Conservation (phyloP, 2,329 filamentous ascomycete species). For the Periconia macrospinosa region DNA sequence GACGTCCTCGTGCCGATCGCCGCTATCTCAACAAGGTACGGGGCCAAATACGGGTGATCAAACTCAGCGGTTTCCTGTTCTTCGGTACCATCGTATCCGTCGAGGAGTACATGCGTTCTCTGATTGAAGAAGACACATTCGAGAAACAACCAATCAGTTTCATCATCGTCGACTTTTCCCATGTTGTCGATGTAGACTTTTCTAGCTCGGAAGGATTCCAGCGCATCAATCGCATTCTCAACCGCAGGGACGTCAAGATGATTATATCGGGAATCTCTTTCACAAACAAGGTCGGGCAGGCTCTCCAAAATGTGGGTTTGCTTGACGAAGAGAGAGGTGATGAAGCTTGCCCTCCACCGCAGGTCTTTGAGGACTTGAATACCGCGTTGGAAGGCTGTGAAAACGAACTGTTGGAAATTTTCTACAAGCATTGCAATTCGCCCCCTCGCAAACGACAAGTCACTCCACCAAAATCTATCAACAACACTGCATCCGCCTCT, state of each 20-base stretch:
- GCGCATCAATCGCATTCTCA: slow-evolving; percentile 82
- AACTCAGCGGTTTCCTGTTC: slow-evolving; percentile 93
- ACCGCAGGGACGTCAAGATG: slow-evolving; percentile 75
- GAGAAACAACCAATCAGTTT: slow-evolving; percentile 79
- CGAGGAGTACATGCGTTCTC: slow-evolving; percentile 78
- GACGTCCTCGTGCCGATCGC: slow-evolving; percentile 85
- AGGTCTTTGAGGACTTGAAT: slow-evolving; percentile 86
- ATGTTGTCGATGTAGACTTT: slow-evolving; percentile 92
- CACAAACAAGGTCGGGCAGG: slow-evolving; percentile 73
- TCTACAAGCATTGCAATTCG: slow-evolving; percentile 48
- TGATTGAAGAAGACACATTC: slow-evolving; percentile 84
- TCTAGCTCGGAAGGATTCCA: slow-evolving; percentile 95
- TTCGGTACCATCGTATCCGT: slow-evolving; percentile 97
- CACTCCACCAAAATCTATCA: slow-evolving; percentile 40
- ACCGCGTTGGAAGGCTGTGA: slow-evolving; percentile 92
- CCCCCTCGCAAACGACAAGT: slow-evolving; percentile 47
- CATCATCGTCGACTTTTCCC: slow-evolving; percentile 82
- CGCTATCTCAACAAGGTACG: slow-evolving; percentile 85
- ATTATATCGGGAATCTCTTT: slow-evolving; percentile 82
- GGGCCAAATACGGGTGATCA: slow-evolving; percentile 85
- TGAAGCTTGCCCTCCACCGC: slow-evolving; percentile 48
- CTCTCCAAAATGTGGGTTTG: slow-evolving; percentile 81
- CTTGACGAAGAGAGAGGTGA: slow-evolving; percentile 74
- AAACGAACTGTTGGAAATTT: slow-evolving; percentile 79
- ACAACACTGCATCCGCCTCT: slow-evolving; percentile 14